Conservation (phyloP, 202 grass and related monocot genomes). For the Digitaria exilis region DNA sequence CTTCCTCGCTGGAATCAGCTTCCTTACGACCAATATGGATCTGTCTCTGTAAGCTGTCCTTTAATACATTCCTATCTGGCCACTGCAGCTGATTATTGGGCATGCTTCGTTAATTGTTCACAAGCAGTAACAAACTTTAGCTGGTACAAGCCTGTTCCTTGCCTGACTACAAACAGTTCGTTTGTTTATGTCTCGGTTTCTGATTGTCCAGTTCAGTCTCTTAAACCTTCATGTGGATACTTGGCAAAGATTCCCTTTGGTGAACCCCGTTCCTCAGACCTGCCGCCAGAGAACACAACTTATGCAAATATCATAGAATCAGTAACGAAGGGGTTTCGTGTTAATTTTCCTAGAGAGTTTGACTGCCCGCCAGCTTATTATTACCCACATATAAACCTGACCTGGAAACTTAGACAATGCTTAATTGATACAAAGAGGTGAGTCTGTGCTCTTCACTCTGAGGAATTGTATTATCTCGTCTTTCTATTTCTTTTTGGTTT, state of each 20-base stretch:
- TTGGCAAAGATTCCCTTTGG: background rate
- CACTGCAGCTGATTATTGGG: background rate
- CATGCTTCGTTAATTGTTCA: constrained; percentile 42
- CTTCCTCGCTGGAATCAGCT: constrained; percentile 12
- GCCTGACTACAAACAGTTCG: constrained; percentile 10
- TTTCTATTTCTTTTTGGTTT: background rate
- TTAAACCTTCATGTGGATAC: constrained; percentile 40
- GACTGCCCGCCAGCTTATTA: background rate
- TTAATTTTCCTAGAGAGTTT: background rate
- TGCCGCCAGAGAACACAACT: background rate
- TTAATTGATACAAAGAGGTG: background rate
- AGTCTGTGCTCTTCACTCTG: background rate
- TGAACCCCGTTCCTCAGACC: fast-evolving
- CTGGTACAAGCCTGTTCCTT: background rate
- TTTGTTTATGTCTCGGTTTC: constrained; percentile 7
- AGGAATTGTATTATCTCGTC: background rate
- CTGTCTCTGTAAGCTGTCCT: background rate
- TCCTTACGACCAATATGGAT: background rate
- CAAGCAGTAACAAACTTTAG: background rate
- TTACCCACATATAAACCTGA: background rate
- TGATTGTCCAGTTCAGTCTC: fast-evolving
- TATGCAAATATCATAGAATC: background rate
- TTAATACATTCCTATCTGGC: background rate
- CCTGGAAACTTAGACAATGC: background rate
- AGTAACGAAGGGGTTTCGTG: background rate